Percentiles rank a stretch among this genome's conserved stretches.
Evolutionary conservation across 23 red algal species (phyloP).

Genomic region (Gracilaria caudata): DNA sequence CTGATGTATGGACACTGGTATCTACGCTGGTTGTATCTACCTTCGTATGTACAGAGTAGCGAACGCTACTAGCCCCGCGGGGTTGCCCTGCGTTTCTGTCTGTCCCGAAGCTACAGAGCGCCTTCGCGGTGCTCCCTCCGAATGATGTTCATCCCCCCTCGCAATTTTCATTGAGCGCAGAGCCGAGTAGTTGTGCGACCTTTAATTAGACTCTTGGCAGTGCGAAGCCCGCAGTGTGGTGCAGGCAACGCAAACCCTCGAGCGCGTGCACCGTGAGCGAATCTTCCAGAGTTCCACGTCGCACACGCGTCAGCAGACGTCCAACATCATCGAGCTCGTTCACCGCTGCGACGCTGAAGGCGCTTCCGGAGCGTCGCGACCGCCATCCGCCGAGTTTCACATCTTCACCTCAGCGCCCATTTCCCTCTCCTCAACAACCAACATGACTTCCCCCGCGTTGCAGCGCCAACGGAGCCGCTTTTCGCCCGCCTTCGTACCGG

Average conservation of each 20-base stretch:
- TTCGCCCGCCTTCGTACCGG: background rate
- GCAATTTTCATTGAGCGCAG: background rate
- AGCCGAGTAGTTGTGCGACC: background rate
- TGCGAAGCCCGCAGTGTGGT: too few relatives aligned
- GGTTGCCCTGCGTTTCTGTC: too few relatives aligned
- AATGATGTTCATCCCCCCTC: too few relatives aligned
- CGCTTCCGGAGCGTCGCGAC: background rate
- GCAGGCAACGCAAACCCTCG: too few relatives aligned
- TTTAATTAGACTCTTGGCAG: background rate
- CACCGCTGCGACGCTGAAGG: background rate
- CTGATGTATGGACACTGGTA: too few relatives aligned
- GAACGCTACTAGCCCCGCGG: too few relatives aligned
- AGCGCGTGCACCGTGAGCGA: too few relatives aligned
- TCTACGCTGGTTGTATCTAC: too few relatives aligned
- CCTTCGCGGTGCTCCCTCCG: too few relatives aligned
- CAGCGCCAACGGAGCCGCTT: slow-evolving; percentile 1
- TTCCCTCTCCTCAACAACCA: background rate
- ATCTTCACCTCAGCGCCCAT: background rate
- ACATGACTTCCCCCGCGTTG: background rate
- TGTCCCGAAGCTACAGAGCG: too few relatives aligned
- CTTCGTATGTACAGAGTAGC: too few relatives aligned
- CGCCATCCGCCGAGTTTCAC: background rate
- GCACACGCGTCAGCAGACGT: background rate
- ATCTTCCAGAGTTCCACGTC: slow-evolving; percentile 7
- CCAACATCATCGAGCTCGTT: background rate